A percentile compares a stretch with the other conserved stretches of the same genome.
Conservation (phyloP, 2,329 filamentous ascomycete species). For the Botrytis fragariae region DNA sequence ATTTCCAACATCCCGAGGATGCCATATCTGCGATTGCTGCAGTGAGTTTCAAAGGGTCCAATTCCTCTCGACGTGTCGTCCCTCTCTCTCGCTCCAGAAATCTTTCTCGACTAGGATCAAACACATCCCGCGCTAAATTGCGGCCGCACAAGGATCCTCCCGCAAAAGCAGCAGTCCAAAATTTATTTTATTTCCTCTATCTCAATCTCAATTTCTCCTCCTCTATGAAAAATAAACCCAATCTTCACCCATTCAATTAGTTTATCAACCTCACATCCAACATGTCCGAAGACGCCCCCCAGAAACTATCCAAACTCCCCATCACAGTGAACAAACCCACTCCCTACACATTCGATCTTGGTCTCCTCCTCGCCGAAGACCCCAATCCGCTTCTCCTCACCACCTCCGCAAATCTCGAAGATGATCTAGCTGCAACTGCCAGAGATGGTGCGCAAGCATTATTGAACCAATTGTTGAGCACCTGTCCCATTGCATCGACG, state of each 20-base stretch:
- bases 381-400: constrained; percentile 72
- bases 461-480: constrained; percentile 90
- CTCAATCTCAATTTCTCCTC: constrained; percentile 1
- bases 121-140: constrained; percentile 20
- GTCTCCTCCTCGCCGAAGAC: constrained; percentile 81
- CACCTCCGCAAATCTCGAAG: constrained; percentile 54
- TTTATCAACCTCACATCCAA: constrained; percentile 5
- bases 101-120: constrained; percentile 17
- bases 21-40: constrained; percentile 44
- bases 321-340: constrained; percentile 76
- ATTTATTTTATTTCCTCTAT: constrained; percentile 23
- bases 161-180: constrained; percentile 22
- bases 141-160: constrained; percentile 20
- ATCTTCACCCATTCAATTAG: constrained; percentile 16
- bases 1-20: constrained; percentile 57
- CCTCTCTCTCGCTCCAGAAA: constrained; percentile 13
- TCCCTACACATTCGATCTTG: constrained; percentile 89
- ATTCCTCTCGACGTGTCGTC: constrained; percentile 12
- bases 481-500: constrained; percentile 74
- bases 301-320: constrained; percentile 45
- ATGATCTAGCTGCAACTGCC: constrained; percentile 67
- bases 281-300: constrained; percentile 19
- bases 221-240: constrained; percentile 9
- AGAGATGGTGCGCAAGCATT: constrained; percentile 89
- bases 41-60: neutral